Evolutionary conservation across 1,284 basidiomycete species (phyloP).

Genomic region (Somion occarium): DNA sequence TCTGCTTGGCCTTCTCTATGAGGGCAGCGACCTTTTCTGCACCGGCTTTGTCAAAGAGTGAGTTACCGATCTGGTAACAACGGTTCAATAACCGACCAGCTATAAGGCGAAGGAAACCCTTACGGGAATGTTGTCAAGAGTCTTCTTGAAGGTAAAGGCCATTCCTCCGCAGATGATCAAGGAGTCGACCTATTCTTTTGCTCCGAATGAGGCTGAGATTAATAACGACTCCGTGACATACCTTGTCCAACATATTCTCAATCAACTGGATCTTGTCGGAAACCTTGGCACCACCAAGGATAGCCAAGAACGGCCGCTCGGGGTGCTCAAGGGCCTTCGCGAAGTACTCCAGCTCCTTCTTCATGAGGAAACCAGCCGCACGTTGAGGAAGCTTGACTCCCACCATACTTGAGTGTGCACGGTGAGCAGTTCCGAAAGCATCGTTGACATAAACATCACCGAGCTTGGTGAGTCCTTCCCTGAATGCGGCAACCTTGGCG

Average conservation of each 20-base stretch:
- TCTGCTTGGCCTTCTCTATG: conserved; percentile 90
- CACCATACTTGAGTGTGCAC: conserved; percentile 98
- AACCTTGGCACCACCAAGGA: conserved; percentile 98
- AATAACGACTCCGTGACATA: conserved; percentile 21
- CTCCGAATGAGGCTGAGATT: conserved; percentile 1
- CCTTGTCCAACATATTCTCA: conserved; percentile 99
- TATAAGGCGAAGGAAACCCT: conserved; percentile 11
- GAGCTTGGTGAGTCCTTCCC: conserved; percentile 83
- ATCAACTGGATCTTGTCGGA: conserved; percentile 99
- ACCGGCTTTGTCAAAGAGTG: conserved; percentile 91
- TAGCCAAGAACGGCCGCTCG: conserved; percentile 95
- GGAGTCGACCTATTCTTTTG: conserved; percentile 91
- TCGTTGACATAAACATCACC: conserved; percentile 99
- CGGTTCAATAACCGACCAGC: too few relatives aligned
- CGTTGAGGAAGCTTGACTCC: conserved; percentile 92
- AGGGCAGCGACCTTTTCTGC: conserved; percentile 83
- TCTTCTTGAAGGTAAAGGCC: conserved; percentile 99
- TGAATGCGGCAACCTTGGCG: conserved; percentile 79
- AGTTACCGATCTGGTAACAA: conserved; percentile 83
- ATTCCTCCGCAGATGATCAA: conserved; percentile 98
- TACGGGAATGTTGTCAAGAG: conserved; percentile 75
- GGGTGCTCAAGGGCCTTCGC: conserved; percentile 96
- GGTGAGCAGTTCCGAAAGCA: conserved; percentile 98
- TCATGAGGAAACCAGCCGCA: conserved; percentile 95
- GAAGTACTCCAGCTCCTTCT: conserved; percentile 99